Percentiles rank a stretch among this genome's conserved stretches.
These are phyloP conservation scores for Fagus sylvatica DNA, from an alignment of 306 rosid genomes.

Conservation along the genomic window DNA sequence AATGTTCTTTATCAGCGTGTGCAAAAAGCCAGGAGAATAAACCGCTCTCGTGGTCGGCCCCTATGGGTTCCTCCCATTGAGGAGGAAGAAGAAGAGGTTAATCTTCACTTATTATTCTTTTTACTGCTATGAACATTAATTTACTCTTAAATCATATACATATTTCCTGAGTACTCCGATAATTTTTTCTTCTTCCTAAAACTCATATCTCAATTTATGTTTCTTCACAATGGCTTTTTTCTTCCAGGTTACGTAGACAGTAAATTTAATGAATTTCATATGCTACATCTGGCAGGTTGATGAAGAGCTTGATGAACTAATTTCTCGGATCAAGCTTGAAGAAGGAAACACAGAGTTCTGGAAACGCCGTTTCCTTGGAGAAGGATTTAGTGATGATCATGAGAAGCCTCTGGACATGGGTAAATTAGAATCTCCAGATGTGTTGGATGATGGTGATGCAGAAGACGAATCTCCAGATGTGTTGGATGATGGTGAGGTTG, in stretches of 20 bases:
- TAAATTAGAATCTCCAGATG: constrained; percentile 48
- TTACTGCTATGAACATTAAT: no score
- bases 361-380: constrained; percentile 91
- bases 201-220: neutral
- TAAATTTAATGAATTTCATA: constrained; percentile 28
- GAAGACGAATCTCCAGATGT: no score
- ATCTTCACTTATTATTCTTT: constrained; percentile 17
- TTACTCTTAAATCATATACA: neutral
- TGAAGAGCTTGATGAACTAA: constrained; percentile 87
- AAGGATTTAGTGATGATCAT: constrained; percentile 52
- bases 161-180: neutral
- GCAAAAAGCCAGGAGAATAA: constrained; percentile 97
- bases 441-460: constrained; percentile 50
- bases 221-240: neutral
- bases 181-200: no score
- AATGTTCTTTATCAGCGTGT: constrained; percentile 98
- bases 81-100: constrained; percentile 94
- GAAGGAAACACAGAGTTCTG: constrained; percentile 96
- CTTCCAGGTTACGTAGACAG: neutral
- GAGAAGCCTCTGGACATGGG: constrained; percentile 39
- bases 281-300: constrained; percentile 61
- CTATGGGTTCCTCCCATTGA: constrained; percentile 98
- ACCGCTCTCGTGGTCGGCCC: constrained; percentile 96
- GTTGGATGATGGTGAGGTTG: no score
- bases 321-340: constrained; percentile 73